phyloP scores from a whole-genome alignment of 345 rosid genomes.

The Melaleuca quinquenervia region DNA sequence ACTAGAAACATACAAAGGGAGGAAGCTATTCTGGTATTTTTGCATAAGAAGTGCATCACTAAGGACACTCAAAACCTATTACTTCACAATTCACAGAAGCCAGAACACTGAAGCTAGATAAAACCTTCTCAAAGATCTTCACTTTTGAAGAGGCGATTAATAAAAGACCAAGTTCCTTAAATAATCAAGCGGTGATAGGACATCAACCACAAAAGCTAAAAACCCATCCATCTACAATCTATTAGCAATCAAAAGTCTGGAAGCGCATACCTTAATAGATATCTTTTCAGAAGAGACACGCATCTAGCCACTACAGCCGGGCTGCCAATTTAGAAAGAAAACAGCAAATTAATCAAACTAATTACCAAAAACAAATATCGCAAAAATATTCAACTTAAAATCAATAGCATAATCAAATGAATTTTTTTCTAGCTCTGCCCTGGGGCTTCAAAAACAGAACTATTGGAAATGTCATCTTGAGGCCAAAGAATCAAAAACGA shows the following conservation, averaged over 20 bases:
- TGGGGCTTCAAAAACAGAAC: not conserved
- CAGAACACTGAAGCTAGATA: not conserved
- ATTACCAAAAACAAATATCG: not conserved
- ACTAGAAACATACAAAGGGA: not conserved
- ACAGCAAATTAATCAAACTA: conserved; percentile 5
- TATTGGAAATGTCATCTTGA: not conserved
- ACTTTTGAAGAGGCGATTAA: not conserved
- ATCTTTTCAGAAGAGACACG: conserved; percentile 82
- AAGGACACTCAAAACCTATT: not conserved
- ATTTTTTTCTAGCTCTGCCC: not conserved
- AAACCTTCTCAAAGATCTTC: not conserved
- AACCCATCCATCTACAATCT: not conserved
- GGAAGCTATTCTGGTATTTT: not conserved
- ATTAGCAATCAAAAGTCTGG: not conserved
- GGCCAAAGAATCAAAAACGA: not conserved
- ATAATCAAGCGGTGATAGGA: not conserved
- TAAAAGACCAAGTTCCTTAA: not conserved
- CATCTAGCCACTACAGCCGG: conserved; percentile 97
- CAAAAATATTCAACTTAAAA: not conserved
- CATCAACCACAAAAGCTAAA: not conserved
- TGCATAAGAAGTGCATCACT: not conserved
- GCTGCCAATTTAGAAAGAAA: conserved; percentile 39
- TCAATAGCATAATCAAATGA: not conserved
- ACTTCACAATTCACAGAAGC: not conserved
- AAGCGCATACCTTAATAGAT: conserved; percentile 62